Evolutionary conservation across 2,329 filamentous ascomycete genomes (phyloP), one percentile per base, ranked within the genome.

Genomic region (Claviceps paspali): DNA sequence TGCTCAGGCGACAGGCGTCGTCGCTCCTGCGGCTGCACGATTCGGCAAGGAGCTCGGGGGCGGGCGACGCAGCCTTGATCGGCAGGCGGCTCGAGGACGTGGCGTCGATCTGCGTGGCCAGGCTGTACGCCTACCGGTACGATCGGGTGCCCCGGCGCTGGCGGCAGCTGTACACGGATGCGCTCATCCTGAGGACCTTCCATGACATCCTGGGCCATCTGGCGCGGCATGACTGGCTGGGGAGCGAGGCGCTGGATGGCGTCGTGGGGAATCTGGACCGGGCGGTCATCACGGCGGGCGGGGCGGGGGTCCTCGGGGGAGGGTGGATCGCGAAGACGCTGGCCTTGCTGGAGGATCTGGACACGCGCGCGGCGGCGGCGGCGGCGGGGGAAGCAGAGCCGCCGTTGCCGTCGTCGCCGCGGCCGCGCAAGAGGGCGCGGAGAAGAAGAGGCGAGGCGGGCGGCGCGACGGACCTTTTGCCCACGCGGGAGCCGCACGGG

Each of bases 231-330:
- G 34, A 22, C 3, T 33, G 31, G 9, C 41, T 45, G 2, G 39
- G 45, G 6, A 46, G 48, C 21, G 35, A 38, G 7, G 37, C 42
- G 3, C 51, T 86, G 4, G 65, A 72, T 24, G 54, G 64, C 2
- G 63, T 81, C 2, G 70, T 93, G 24, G 66, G 68, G 37, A 59
- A 68, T 1, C 65, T 96, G 2, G 87, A 95, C 49, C 75, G 77
- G 54, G 78, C 81, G 0, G 57, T 92, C 31, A 83, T 93, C 32
- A 70, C 86, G 38, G 73, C 82, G 0, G 82, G 81, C 1, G 79
- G 70, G 0, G 72, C 73, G 1, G 64, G 68, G 0, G 44, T 52
- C 1, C 63, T 82, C 38, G 68, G 71, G 6, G 50, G 57, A 15
- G 33, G 10, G 3, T 73, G 68, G 54, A 64, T 78, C 32, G 65